Base-by-base conservation (phyloP, 805 yeast species). In the Candida sanyiensis region DNA sequence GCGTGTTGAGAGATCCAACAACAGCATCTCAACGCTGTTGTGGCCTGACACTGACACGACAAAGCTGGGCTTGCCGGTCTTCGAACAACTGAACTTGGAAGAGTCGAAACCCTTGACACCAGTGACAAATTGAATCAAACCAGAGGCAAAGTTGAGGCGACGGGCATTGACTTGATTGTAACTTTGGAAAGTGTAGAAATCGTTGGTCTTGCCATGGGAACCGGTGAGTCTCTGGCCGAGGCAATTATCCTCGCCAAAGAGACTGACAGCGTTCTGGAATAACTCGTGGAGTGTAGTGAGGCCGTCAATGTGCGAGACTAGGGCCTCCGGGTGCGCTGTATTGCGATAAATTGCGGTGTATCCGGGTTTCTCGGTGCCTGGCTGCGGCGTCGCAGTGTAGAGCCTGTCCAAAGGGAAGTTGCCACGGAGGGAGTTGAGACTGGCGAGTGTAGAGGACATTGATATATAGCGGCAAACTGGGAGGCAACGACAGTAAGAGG, bases 21-120 rank as follows among this genome's bases (percentile, higher is more conserved):
- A 48, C 18, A 66, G 62, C 84, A 83, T 77, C 56, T 77, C 80
- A 10, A 67, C 56, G 31, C 78, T 59, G 50, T 76, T 76, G n/a
- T 56, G 50, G 20, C 75, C 66, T 44, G 69, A 75, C 12, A 77
- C 45, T 10, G 73, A 55, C 28, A 75, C 68, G 20, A 72, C 57
- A 43, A 72, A 74, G 19, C 48, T 60, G 13, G 56, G 54, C 34
- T 48, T 53, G 2, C 46, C 45, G 1, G 33, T 26, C 13, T 24
- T 17, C 6, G 19, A n/a, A n/a, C n/a, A n/a, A 13, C 17, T 16
- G 13, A 13, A 16, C 19, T 35, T 35, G 13, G 13, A 20, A 9
- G 16, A 12, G 9, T 40, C 36, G 40, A 44, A 54, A 8, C 43
- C 42, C 3, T 40, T 17, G 29, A 54, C 51, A 7, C 35, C 45